These are phyloP conservation scores for Fraxinus nigra DNA, from an alignment of 305 asterid genomes.

Conservation along the genomic window DNA sequence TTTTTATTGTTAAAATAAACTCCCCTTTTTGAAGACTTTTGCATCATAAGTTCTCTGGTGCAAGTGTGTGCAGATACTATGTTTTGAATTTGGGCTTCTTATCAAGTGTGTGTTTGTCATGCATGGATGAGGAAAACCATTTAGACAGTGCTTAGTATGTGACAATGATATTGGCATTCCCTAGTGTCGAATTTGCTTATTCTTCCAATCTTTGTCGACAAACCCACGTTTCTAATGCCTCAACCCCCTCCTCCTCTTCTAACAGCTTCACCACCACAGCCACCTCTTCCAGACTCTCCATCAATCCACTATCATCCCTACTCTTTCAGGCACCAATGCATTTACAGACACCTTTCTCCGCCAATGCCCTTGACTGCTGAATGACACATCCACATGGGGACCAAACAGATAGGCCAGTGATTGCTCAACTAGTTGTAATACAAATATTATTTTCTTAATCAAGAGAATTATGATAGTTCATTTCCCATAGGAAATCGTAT, in stretches of 20 bases:
- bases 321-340: background rate
- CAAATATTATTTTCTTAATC: background rate
- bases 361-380: background rate
- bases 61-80: background rate
- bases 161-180: background rate
- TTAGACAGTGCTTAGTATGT: background rate
- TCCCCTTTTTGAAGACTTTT: background rate
- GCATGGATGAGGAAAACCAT: background rate
- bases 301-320: background rate
- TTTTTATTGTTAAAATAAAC: background rate
- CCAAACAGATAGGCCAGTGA: background rate
- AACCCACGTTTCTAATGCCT: background rate
- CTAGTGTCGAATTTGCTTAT: background rate
- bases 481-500: background rate
- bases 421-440: background rate
- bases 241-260: background rate
- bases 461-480: background rate
- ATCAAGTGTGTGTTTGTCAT: background rate
- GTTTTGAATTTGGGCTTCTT: background rate
- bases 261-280: background rate
- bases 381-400: background rate
- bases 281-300: background rate
- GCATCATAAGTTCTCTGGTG: background rate
- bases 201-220: background rate
- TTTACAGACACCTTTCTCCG: background rate